Base-by-base conservation (phyloP, 2,329 filamentous ascomycete species). In the Sphaerostilbella broomeana region DNA sequence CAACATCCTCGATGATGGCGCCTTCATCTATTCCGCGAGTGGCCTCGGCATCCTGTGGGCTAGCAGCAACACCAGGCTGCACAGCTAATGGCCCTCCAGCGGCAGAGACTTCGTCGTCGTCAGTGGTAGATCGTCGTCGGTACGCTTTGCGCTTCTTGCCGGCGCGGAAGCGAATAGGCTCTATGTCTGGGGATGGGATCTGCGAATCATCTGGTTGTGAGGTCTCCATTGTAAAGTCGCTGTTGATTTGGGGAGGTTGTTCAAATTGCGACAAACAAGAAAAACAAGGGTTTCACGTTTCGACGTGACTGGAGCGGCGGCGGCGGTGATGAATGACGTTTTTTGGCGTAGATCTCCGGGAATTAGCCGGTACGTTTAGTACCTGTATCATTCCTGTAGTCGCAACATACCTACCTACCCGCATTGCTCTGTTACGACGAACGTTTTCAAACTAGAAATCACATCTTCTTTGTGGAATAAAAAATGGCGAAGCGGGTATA, bases 131-230 rank as follows among this genome's bases (percentile, higher is more conserved):
- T 46, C 74, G 72, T 46, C 75, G 74, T 32, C 77, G 68, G 47
- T 77, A 75, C 5, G 65, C 61, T 53, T 79, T 80, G 54, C 75
- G 68, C 60, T 79, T 81, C 58, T 79, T 81, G 44, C 65, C 53
- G 20, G 62, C 64, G 26, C 76, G 74, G 49, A 81, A 81, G 21
- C 73, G 59, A 22, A 77, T 58, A 10, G 61, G 58, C 31, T 53
- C 49, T 34, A 40, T n/a, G 5, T 38, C 37, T 4, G 53, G 43
- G n/a, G 22, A 7, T 22, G 13, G 13, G 31, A 8, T 25, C 26
- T 10, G n/a, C n/a, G n/a, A n/a, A n/a, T 60, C 53, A 29, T 48
- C 44, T 34, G 44, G 19, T 17, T 46, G 38, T 15, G 50, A 26
- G 12, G 39, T 31, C 4, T 51, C 47, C 55, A 57, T 56, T 31